Base-by-base conservation (phyloP, 106 monocot species). In the Phalaenopsis aphrodite region DNA sequence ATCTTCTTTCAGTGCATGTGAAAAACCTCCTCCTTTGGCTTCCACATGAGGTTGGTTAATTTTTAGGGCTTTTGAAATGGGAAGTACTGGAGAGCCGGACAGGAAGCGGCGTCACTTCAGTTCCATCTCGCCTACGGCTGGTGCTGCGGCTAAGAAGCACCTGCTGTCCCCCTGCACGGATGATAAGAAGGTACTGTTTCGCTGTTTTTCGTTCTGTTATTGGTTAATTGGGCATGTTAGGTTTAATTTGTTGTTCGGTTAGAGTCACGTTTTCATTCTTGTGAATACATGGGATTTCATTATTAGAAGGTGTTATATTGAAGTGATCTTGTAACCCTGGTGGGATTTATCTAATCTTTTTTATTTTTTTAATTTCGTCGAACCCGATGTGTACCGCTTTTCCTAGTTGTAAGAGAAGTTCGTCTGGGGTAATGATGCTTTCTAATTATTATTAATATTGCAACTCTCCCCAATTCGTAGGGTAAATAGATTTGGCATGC, bases 141-240 rank as follows among this genome's bases (percentile, higher is more conserved):
- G 72, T 41, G 65, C 83, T 17, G 83, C 80, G 23, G 85, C 86
- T 41, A 92, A 87, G 88, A 91, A 88, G 82, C 86, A 85, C 78
- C 55, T 81, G 5, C 36, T 79, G 15, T 69, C 88, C 16, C 88
- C 86, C 12, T 71, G 30, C 58, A 79, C 89, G 0, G 91, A 93
- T 73, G 94, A 94, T 81, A 94, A 88, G 80, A 94, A 89, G 89
- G 94, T 94, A 76, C 72, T 42, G 15, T 85, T 48, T 80, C 56
- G 52, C 21, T 69, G 39, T 2, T 14, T 21, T 39, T 68, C 68
- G 4, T 24, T 14, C 38, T 58, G 0, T 5, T 24, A 46, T 41
- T 16, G 49, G 21, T 56, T 75, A 14, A 12, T 81, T 30, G 42
- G 69, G 74, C 43, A 38, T 19, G 41, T 3, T 69, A 69, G 69